Evolutionary conservation across 2,329 filamentous ascomycete genomes (phyloP).

Genomic region (Macrophomina pseudophaseolina): DNA sequence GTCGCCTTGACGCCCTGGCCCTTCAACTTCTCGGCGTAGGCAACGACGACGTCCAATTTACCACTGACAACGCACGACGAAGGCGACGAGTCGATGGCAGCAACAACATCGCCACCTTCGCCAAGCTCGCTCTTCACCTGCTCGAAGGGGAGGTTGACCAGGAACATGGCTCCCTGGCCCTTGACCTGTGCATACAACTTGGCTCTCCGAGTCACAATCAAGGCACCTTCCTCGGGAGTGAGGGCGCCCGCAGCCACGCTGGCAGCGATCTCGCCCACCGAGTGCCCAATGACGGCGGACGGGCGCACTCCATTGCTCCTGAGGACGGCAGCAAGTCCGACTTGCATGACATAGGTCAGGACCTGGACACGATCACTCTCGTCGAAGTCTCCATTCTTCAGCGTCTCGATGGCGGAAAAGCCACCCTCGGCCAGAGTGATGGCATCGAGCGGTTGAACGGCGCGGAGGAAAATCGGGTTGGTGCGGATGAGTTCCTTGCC

Average conservation of each 20-base stretch:
- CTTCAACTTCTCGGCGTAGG: constrained; percentile 31
- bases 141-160: constrained; percentile 40
- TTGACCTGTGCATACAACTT: constrained; percentile 39
- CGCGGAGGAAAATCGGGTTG: constrained; percentile 33
- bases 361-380: constrained; percentile 39
- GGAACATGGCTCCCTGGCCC: constrained; percentile 39
- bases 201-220: constrained; percentile 44
- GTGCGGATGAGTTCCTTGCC: constrained; percentile 41
- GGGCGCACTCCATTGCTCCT: constrained; percentile 39
- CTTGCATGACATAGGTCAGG: constrained; percentile 46
- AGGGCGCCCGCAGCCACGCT: constrained; percentile 43
- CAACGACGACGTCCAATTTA: constrained; percentile 32
- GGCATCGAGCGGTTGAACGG: constrained; percentile 36
- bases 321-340: constrained; percentile 41
- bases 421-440: constrained; percentile 31
- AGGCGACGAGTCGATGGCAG: constrained; percentile 45
- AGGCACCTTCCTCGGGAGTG: constrained; percentile 41
- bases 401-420: constrained; percentile 31
- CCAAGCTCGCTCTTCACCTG: constrained; percentile 35
- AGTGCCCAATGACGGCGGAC: constrained; percentile 49
- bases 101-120: constrained; percentile 34
- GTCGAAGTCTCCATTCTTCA: constrained; percentile 33
- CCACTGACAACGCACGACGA: constrained; percentile 45
- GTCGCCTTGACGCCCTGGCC: constrained; percentile 38
- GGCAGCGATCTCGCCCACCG: constrained; percentile 50